Evolutionary conservation across 352 stramenopile genomes (phyloP).

Genomic region (Globisporangium alternatum): DNA sequence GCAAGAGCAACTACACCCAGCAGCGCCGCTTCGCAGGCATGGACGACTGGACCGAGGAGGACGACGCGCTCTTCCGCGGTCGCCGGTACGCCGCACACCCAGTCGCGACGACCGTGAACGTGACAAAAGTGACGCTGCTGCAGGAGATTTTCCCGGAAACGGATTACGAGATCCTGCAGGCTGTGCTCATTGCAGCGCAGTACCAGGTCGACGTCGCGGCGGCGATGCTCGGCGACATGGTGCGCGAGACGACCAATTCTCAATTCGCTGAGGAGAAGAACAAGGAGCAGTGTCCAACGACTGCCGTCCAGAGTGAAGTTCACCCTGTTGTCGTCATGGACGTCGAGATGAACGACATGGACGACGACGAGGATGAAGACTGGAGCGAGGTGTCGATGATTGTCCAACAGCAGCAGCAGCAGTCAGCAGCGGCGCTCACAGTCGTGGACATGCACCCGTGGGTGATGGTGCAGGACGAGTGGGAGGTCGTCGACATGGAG

Average conservation of each 20-base stretch:
- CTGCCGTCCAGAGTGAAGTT: neutral
- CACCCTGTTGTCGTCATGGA: conserved; percentile 21
- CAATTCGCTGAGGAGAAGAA: neutral
- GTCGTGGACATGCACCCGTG: conserved; percentile 25
- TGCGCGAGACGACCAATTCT: conserved; percentile 19
- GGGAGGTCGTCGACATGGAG: conserved; percentile 64
- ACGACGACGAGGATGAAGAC: conserved; percentile 46
- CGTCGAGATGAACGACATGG: conserved; percentile 34
- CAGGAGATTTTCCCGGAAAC: conserved; percentile 60
- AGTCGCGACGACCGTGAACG: conserved; percentile 31
- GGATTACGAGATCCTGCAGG: conserved; percentile 42
- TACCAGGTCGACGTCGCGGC: conserved; percentile 64
- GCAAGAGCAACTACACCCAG: conserved; percentile 1
- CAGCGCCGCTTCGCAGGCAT: neutral
- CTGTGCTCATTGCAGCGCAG: conserved; percentile 62
- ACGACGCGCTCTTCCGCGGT: conserved; percentile 19
- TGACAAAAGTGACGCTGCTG: conserved; percentile 42
- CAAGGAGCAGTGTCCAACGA: neutral
- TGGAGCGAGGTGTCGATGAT: conserved; percentile 53
- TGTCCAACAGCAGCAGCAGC: neutral
- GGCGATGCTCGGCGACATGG: conserved; percentile 55
- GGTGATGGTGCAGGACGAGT: conserved; percentile 68
- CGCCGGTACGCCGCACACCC: conserved; percentile 19
- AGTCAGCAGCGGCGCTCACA: neutral
- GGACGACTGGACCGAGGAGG: conserved; percentile 11